Evolutionary conservation across 768 basidiomycete genomes (phyloP), one percentile per base, ranked within the genome.

Genomic region (Mycena olivaceomarginata): DNA sequence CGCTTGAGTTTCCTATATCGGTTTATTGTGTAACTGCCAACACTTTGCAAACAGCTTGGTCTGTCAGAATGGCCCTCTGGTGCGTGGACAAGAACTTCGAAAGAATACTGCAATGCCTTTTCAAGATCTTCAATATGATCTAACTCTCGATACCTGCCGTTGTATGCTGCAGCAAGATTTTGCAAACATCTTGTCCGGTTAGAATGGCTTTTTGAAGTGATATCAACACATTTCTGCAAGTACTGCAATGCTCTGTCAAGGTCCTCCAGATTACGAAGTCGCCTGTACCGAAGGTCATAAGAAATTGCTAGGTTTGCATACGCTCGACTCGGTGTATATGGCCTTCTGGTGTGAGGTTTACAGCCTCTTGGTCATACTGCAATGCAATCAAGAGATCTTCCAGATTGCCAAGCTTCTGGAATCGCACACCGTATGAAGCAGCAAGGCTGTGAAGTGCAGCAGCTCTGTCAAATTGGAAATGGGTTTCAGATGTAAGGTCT

Each of bases 401-500:
- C 40, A n/a, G 37, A 40, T 62, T 40, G 60, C 60, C 37, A 62
- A 40, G 18, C 39, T 40, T 62, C 60, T 62, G 60, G 37, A 62
- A 62, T 20, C 60, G 60, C 37, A 18, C 39, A 40, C 4, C 8
- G 37, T 62, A 62, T 62, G 60, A 62, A 62, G 60, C 13, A 41
- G 60, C 60, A 62, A 62, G 60, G 60, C 39, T 62, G 60, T 62
- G 60, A 62, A 62, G 60, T 39, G 60, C 60, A 62, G 60, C 60
- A 11, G 60, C 60, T 40, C 18, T 62, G 37, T 62, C 60, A 40
- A 62, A 62, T 62, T 40, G 60, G 60, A 62, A 37, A 62, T 62
- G 60, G 39, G 37, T 15, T 62, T 62, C 60, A 62, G 60, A 40
- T 62, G 60, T 62, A 62, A 62, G 60, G 18, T 62, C 60, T 40